Base-by-base conservation (phyloP, 2,329 filamentous ascomycete genomes). In the Blastomyces parvus region DNA sequence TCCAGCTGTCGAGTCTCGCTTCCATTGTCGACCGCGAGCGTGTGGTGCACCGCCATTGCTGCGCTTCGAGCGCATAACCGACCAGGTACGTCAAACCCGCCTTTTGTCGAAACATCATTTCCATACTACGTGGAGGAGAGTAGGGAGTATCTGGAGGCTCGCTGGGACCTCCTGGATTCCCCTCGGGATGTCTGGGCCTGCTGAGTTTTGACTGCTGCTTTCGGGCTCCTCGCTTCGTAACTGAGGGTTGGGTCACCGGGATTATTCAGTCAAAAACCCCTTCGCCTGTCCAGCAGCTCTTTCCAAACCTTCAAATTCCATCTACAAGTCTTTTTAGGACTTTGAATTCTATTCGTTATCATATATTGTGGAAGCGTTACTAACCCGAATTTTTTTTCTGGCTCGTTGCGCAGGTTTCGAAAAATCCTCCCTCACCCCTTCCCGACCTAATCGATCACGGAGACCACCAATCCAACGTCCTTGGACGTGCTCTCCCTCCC, bases 1-100 rank as follows among this genome's bases (percentile, higher is more conserved):
- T 30, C 57, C 25, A 48, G 42, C 42, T n/a, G 22, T 46, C 57
- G 42, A 59, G 57, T 59, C 57, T 30, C 36, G 27, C 25, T 36
- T 48, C 42, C 22, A 48, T 33, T 46, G 57, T 48, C 42, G 57
- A 17, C 57, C 57, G 40, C 42, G 17, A 48, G 57, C 40, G 25
- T 27, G 40, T 46, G 40, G 40, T 59, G 40, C 57, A 46, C 38
- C 59, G 40, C 48, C 33, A 19, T 62, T 30, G 40, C n/a, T 62
- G 60, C 50, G 60, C 60, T 62, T 57, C 48, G 25, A 53, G 60
- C 60, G 60, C 60, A 62, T 57, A 22, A 25, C 30, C 38, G 36
- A 44, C 36, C n/a, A 46, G 60, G 60, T 62, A 62, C 50, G 60
- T 62, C 38, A 33, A 33, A 36, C 27, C 48, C 38, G 33, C 27